Base-by-base conservation (phyloP, 2,329 filamentous ascomycete species). In the Exophiala sideris region DNA sequence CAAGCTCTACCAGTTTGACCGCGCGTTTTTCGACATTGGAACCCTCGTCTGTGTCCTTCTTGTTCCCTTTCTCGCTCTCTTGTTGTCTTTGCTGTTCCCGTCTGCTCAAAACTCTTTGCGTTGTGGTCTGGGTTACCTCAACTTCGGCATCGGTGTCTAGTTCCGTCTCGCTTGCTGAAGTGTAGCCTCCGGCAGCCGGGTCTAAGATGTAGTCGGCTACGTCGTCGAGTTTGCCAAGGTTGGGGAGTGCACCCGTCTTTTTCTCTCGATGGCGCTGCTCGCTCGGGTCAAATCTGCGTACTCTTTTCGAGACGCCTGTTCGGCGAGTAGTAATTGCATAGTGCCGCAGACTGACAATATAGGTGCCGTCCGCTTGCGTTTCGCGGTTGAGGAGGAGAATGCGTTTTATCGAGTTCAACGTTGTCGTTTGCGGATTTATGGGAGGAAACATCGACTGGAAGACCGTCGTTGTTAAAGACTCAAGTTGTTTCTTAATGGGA, bases 381-480 rank as follows among this genome's bases (percentile, higher is more conserved):
- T 95, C 90, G 58, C 94, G 86, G 71, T 97, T 96, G 53, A 99
- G 75, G 16, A 99, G 82, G 52, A 99, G 81, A 0, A 97, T 89
- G 67, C 94, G 84, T 61, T 88, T 88, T 68, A 99, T 96, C n/a
- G 90, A 91, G 65, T 89, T 87, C 34, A 99, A 80, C 1, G 94
- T 90, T 1, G 90, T 95, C 29, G 83, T 83, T 71, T 95, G 90
- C 0, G 94, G 94, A 64, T 94, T 94, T 71, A 99, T 96, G 1
- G 91, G 89, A 3, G 94, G 92, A 67, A 99, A 97, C 34, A 99
- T 82, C 6, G 90, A 95, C 71, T 96, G 92, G 74, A 97, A 99
- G 66, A 96, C 85, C 42, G 91, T 95, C 2, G 91, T 97, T 2
- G 91, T 86, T 32, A 99, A 85, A 20, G 88, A 87, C 73, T 99